Evolutionary conservation across 148 eudicot genomes (phyloP).

Genomic region (Nepenthes gracilis): DNA sequence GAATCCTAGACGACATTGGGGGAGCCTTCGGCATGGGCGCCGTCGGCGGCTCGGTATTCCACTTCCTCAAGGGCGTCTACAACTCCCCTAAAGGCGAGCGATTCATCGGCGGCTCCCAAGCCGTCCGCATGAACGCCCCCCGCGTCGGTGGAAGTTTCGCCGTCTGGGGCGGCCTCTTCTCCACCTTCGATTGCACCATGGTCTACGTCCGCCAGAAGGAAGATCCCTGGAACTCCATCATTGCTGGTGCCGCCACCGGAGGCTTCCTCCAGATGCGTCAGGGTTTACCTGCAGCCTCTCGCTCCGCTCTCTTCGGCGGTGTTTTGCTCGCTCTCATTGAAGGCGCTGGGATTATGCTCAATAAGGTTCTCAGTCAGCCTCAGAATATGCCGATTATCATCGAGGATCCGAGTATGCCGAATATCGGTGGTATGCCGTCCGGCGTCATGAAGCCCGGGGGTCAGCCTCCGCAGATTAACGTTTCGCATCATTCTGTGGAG

Average conservation of each 20-base stretch:
- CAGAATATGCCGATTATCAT: slow-evolving; percentile 21
- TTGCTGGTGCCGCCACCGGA: slow-evolving; percentile 63
- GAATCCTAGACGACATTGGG: slow-evolving; percentile 70
- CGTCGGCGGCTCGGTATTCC: slow-evolving; percentile 58
- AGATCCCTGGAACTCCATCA: slow-evolving; percentile 75
- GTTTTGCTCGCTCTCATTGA: slow-evolving; percentile 44
- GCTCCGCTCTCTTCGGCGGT: slow-evolving; percentile 47
- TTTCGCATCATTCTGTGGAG: background rate
- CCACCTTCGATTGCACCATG: slow-evolving; percentile 52
- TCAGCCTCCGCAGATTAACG: slow-evolving; percentile 4
- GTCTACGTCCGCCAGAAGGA: slow-evolving; percentile 64
- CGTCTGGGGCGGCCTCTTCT: slow-evolving; percentile 69
- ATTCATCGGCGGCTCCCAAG: slow-evolving; percentile 36
- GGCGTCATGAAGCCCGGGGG: slow-evolving; percentile 7
- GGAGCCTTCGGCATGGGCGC: slow-evolving; percentile 75
- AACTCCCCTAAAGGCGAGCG: slow-evolving; percentile 46
- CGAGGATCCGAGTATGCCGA: slow-evolving; percentile 31
- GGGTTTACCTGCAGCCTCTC: slow-evolving; percentile 29
- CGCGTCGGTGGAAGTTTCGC: slow-evolving; percentile 64
- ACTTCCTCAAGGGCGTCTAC: slow-evolving; percentile 47
- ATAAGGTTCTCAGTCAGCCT: slow-evolving; percentile 24
- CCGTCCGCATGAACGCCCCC: slow-evolving; percentile 52
- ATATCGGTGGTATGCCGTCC: slow-evolving; percentile 9
- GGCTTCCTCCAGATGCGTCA: slow-evolving; percentile 50
- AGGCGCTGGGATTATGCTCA: slow-evolving; percentile 58